Evolutionary conservation across 2,329 filamentous ascomycete species (phyloP).

Genomic region (Pestalotiopsis sp.): DNA sequence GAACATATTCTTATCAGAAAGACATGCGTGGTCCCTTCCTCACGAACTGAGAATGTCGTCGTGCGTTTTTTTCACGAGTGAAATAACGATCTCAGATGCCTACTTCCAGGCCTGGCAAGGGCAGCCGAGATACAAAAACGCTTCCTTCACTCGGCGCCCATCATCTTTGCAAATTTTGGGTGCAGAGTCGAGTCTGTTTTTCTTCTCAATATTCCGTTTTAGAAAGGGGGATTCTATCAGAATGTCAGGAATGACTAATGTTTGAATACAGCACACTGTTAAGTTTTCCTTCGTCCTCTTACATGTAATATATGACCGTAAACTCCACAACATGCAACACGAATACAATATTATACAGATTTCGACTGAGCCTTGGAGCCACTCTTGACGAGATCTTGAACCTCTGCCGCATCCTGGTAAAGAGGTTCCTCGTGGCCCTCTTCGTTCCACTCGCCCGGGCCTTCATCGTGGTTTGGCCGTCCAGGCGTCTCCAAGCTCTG

Average conservation of each 20-base stretch:
- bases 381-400: constrained; percentile 8
- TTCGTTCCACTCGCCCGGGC: constrained; percentile 33
- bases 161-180: too few relatives aligned
- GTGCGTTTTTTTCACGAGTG: too few relatives aligned
- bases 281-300: neutral
- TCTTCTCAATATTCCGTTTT: neutral
- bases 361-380: neutral
- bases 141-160: too few relatives aligned
- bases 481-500: constrained; percentile 10
- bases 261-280: neutral
- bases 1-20: too few relatives aligned
- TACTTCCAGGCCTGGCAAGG: too few relatives aligned
- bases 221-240: neutral
- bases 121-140: too few relatives aligned
- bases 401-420: constrained; percentile 25
- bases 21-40: too few relatives aligned
- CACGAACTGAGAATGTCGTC: too few relatives aligned
- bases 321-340: constrained; percentile 6
- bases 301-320: neutral
- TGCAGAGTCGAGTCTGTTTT: too few relatives aligned
- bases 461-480: constrained; percentile 18
- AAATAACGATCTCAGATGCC: too few relatives aligned
- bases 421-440: constrained; percentile 39
- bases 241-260: neutral
- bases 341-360: constrained; percentile 1